Conservation (phyloP, 169 alveolate species). For the Miamiensis avidus region DNA sequence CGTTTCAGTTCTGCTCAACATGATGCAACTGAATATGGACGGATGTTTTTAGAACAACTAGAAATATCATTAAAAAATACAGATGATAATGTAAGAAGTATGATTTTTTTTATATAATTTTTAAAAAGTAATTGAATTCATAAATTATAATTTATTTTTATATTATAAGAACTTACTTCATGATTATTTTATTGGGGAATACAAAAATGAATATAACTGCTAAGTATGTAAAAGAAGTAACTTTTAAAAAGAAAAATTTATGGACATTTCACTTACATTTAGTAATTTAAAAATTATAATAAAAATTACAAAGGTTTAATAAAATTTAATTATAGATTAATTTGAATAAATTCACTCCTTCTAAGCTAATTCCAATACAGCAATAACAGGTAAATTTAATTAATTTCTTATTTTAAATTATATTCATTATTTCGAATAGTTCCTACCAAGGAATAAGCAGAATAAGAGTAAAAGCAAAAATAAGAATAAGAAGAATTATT, state of each 20-base stretch:
- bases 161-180: slow-evolving; percentile 25
- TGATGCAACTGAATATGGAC: slow-evolving; percentile 24
- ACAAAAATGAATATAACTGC: background rate
- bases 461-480: background rate
- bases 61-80: slow-evolving; percentile 10
- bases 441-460: background rate
- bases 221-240: background rate
- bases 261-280: slow-evolving; percentile 4
- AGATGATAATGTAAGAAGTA: slow-evolving; percentile 8
- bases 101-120: background rate
- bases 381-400: too few species aligned
- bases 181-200: slow-evolving; percentile 22
- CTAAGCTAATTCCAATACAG: too few species aligned
- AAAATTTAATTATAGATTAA: too few species aligned
- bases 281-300: background rate
- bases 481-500: background rate
- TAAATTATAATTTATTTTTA: too few species aligned
- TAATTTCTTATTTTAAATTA: too few species aligned
- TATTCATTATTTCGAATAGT: background rate
- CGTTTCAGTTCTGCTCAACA: slow-evolving; percentile 12
- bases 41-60: slow-evolving; percentile 20
- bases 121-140: too few species aligned
- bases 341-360: too few species aligned
- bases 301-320: background rate
- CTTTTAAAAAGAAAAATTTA: slow-evolving; percentile 12